Conservation (phyloP, 306 rosid species). For the Notholithocarpus densiflorus region DNA sequence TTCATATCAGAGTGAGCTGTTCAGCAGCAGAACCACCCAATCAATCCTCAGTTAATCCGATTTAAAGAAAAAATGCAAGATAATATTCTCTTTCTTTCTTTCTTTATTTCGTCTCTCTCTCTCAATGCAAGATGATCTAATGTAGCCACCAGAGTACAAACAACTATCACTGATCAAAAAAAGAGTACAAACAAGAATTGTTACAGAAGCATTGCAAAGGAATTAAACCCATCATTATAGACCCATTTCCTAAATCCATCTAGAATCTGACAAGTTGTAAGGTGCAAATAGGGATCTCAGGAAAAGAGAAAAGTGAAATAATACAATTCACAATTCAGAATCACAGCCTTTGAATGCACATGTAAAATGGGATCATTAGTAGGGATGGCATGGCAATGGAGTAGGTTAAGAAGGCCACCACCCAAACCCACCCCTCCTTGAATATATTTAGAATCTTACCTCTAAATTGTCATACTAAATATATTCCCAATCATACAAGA, state of each 20-base stretch:
- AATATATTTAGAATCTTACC: too few species aligned
- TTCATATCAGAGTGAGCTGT: constrained; percentile 99
- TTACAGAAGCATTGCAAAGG: background rate
- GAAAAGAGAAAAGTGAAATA: background rate
- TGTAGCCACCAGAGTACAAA: background rate
- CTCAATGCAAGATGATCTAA: background rate
- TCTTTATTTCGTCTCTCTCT: too few species aligned
- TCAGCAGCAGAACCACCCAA: constrained; percentile 42
- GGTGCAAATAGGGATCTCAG: background rate
- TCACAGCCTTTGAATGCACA: background rate
- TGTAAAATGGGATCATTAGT: background rate
- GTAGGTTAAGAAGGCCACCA: too few species aligned
- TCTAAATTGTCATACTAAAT: too few species aligned
- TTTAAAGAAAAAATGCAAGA: background rate
- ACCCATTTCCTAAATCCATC: background rate
- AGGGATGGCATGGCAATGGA: too few species aligned
- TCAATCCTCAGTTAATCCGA: constrained; percentile 42
- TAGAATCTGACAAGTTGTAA: background rate
- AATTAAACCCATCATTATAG: background rate
- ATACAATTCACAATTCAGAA: background rate
- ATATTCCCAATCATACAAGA: too few species aligned
- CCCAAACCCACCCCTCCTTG: too few species aligned
- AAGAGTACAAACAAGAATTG: background rate
- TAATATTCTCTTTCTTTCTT: background rate
- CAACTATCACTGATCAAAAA: background rate